Base-by-base conservation (phyloP, 2,329 filamentous ascomycete species). In the Saccharata proteae region DNA sequence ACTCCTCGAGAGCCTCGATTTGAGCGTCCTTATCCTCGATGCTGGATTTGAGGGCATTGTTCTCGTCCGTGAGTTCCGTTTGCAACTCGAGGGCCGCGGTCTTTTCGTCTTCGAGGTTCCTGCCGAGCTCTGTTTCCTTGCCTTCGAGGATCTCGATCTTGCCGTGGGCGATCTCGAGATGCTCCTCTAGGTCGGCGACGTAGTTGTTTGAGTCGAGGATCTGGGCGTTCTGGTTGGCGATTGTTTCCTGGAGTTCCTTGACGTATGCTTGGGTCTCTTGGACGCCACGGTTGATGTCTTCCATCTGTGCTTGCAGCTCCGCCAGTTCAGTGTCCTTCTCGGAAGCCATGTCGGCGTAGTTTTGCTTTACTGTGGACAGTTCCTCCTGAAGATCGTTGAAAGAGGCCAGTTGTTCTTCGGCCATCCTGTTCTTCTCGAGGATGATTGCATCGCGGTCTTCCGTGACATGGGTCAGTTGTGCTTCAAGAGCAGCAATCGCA, bases 21-120 rank as follows among this genome's bases (percentile, higher is more conserved):
- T 58, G 51, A 27, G 45, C 43, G 26, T 59, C 52, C 21, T 54
- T 49, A 8, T 50, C 51, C 9, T 48, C 45, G 13, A 60, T 45
- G 8, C 58, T 46, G 30, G 59, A 55, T 34, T 53, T 54, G 40
- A 61, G 55, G 16, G 54, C 51, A 4, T 46, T 47, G 35, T 56
- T 51, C 31, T 54, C 46, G 26, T 49, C 49, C 6, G 43, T 44
- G 24, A 49, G 49, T 3, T 45, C 40, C 16, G 43, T 43, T 29
- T 53, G 47, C 14, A 53, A 32, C n/a, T 49, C 39, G 10, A 57
- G 47, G 46, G 55, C 51, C 9, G 46, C 39, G 13, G 45, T 43
- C 1, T 53, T 52, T 32, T 57, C 54, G 13, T 44, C 30, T 28
- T 51, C 45, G 10, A 58, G 49, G 12, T 51, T 43, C 11, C 42